Evolutionary conservation across 202 grass and related monocot genomes (phyloP).

Genomic region (Alloteropsis angusta): DNA sequence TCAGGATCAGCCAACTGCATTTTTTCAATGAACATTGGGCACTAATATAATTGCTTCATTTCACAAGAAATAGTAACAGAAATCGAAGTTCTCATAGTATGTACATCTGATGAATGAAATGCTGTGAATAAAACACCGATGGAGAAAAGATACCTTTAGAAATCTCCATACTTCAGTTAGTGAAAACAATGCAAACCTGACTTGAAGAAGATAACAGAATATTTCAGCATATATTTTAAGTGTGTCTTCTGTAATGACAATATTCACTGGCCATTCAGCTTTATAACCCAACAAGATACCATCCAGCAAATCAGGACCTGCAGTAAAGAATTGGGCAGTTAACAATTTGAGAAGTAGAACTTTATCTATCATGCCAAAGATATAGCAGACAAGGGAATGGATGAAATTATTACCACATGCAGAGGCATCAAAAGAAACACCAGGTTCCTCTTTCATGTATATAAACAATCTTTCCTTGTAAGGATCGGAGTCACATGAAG

Average conservation of each 20-base stretch:
- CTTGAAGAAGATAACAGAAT: constrained; percentile 82
- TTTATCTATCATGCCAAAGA: not conserved
- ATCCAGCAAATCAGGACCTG: constrained; percentile 71
- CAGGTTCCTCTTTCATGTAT: constrained; percentile 47
- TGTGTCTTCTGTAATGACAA: constrained; percentile 68
- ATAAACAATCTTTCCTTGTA: constrained; percentile 85
- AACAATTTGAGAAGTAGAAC: constrained; percentile 18
- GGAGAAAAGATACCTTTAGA: constrained; percentile 60
- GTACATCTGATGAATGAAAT: constrained; percentile 16
- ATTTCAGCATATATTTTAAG: constrained; percentile 92
- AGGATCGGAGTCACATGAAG: constrained; percentile 78
- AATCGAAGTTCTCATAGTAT: not conserved
- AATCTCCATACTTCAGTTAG: constrained; percentile 68
- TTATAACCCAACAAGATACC: constrained; percentile 78
- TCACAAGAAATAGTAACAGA: not conserved
- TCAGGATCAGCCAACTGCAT: not conserved
- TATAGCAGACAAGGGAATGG: not conserved
- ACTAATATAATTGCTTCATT: constrained; percentile 7
- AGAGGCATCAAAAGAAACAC: constrained; percentile 34
- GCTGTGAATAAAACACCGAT: constrained; percentile 11
- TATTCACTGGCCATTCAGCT: constrained; percentile 92
- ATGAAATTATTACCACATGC: constrained; percentile 47
- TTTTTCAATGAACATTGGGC: not conserved
- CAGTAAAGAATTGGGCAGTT: constrained; percentile 20
- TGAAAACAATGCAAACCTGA: constrained; percentile 73